Base-by-base conservation (phyloP, 805 yeast genomes). In the Torulaspora gathmanii region DNA sequence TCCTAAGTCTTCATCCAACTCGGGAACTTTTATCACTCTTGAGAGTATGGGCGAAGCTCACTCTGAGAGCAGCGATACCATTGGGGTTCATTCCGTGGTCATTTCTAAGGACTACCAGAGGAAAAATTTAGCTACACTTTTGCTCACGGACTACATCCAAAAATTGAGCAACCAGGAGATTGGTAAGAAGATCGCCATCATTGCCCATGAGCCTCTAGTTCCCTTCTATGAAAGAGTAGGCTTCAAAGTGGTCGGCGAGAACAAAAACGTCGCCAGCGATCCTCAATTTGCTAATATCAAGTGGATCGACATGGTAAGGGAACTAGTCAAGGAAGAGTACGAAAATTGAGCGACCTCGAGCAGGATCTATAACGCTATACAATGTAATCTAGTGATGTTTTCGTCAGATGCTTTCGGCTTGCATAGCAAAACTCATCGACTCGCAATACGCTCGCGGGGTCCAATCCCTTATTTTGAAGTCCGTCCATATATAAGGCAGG, bases 81-180 rank as follows among this genome's bases (percentile, higher is more conserved):
- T 91, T 47, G 96, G 90, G 3, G 73, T 91, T 39, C 98, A 93
- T 64, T 80, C 93, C 3, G 69, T 91, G 19, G 90, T 80, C 2
- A 78, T 93, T 22, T 80, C 80, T 54, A 86, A 89, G 17, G 79
- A 80, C 31, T 87, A 80, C 74, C 87, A 83, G 63, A 86, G 90
- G 47, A 77, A 80, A 66, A 86, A 86, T 60, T 71, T 93, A 47
- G 98, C 95, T 7, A 79, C 95, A 11, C 70, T 89, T 47, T 69
- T 91, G 59, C 67, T 91, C 57, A 88, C 85, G 55, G 99, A 91
- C 67, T 93, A 86, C 68, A 77, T 90, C 50, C 97, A 93, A 65
- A 86, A 91, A 61, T 70, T 91, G 65, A 79, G 87, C 39, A 88
- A 88, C 63, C 95, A 89, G 63, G 87, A 82, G 54, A 81, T 88